Base-by-base conservation (phyloP, 306 rosid genomes). In the Betula pendula region DNA sequence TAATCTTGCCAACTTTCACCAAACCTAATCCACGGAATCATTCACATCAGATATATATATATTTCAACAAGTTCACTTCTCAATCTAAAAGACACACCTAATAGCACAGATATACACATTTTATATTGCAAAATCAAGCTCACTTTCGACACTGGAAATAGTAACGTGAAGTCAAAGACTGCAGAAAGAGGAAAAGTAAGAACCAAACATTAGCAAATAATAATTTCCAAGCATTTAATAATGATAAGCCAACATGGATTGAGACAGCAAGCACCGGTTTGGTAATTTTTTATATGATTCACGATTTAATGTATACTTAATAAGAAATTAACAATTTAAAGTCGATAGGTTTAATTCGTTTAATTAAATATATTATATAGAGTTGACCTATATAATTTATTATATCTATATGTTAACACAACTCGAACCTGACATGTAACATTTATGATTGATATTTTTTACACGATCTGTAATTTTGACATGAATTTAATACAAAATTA, bases 1-100 rank as follows among this genome's bases (percentile, higher is more conserved):
- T 10, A 52, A 58, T 75, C 89, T 73, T 65, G 81, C 81, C 89
- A 40, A 77, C 84, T 70, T 65, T 80, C 69, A 77, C 77, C 84
- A 77, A 82, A 71, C 74, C 70, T 65, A 65, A 53, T 33, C 24
- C 33, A 20, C 38, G 0, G 40, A 52, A 5, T 3, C 1, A 31
- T 42, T 20, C 27, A 50, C 14, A 49, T 49, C 2, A 11, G 11
- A 11, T 9, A 11, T 19, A 17, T 14, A 14, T 4, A 15, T 16
- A 42, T 10, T n/a, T 44, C 52, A 24, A 62, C 50, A 71, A 68
- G 59, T 81, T 44, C 49, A 0, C 74, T 70, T 52, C 29, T 75
- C 72, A 68, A 77, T 75, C 62, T 12, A 72, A 16, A 72, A 13
- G 52, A 69, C 25, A 24, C 11, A 68, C 71, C 80, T 51, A 71